These are phyloP conservation scores for Trichomonas vaginalis DNA, from an alignment of 208 protist genomes.

Conservation along the genomic window DNA sequence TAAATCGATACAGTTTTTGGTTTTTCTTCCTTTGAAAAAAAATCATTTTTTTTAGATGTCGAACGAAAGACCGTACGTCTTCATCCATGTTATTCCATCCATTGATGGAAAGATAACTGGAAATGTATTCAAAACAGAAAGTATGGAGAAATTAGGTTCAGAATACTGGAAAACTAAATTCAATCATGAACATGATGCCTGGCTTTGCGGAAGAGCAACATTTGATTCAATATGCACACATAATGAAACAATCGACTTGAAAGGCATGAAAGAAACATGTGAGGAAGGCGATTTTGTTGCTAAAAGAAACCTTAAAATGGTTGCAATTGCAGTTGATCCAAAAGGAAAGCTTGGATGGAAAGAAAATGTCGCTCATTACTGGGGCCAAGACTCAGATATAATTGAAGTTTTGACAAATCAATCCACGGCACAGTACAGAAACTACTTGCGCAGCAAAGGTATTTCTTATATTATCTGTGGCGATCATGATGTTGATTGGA, in stretches of 20 bases:
- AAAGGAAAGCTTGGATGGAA: not conserved
- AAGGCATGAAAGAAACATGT: not conserved
- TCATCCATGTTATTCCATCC: not conserved
- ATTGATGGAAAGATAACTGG: not conserved
- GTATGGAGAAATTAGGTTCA: not conserved
- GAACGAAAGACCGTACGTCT: not conserved
- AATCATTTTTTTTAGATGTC: too few species aligned
- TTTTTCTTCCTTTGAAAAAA: too few species aligned
- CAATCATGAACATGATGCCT: not conserved
- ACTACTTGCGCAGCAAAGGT: not conserved
- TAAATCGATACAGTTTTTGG: too few species aligned
- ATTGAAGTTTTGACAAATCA: not conserved
- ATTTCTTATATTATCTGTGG: not conserved
- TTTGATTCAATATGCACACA: not conserved
- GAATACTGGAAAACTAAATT: not conserved
- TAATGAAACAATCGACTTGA: not conserved
- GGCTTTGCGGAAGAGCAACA: not conserved
- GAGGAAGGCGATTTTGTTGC: not conserved
- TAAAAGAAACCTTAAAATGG: not conserved
- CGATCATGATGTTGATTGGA: not conserved
- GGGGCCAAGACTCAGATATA: not conserved
- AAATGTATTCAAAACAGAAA: not conserved
- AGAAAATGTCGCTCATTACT: not conserved
- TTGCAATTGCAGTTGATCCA: not conserved
- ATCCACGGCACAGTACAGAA: not conserved